Evolutionary conservation across 2,329 filamentous ascomycete genomes (phyloP).

Genomic region (Paecilomyces fulvus): DNA sequence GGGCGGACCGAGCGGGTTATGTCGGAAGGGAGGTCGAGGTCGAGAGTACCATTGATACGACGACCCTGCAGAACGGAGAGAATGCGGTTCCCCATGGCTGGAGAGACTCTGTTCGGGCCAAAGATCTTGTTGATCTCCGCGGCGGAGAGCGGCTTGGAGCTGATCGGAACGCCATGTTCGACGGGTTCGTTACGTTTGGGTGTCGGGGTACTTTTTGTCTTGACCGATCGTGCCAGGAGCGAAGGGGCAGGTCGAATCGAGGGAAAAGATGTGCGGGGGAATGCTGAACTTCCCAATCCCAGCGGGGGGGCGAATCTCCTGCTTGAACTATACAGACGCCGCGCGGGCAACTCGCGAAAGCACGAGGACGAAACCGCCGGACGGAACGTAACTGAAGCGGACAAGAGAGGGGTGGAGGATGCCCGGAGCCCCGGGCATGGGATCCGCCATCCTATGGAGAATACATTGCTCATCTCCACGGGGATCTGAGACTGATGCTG

Average conservation of each 20-base stretch:
- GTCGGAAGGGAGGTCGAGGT: constrained; percentile 34
- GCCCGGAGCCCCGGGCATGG: constrained; percentile 29
- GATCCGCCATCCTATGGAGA: constrained; percentile 33
- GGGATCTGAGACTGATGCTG: constrained; percentile 5
- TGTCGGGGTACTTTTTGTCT: neutral
- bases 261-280: constrained; percentile 1
- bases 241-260: neutral
- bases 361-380: constrained; percentile 1
- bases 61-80: constrained; percentile 35
- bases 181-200: constrained; percentile 4
- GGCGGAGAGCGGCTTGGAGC: constrained; percentile 22
- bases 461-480: constrained; percentile 36
- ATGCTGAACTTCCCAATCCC: neutral
- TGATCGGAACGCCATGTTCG: constrained; percentile 21
- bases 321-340: neutral
- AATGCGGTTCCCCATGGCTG: constrained; percentile 27
- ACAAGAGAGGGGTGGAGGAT: constrained; percentile 14
- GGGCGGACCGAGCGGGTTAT: constrained; percentile 24
- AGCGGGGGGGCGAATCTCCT: neutral
- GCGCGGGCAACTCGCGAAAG: neutral
- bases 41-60: constrained; percentile 36
- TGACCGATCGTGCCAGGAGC: constrained; percentile 1
- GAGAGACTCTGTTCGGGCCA: constrained; percentile 19
- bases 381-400: constrained; percentile 9
- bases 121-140: constrained; percentile 29